Percentiles rank a stretch among this genome's conserved stretches.
Evolutionary conservation across 257 asterid species (phyloP).

Genomic region (Solanum rostratum): DNA sequence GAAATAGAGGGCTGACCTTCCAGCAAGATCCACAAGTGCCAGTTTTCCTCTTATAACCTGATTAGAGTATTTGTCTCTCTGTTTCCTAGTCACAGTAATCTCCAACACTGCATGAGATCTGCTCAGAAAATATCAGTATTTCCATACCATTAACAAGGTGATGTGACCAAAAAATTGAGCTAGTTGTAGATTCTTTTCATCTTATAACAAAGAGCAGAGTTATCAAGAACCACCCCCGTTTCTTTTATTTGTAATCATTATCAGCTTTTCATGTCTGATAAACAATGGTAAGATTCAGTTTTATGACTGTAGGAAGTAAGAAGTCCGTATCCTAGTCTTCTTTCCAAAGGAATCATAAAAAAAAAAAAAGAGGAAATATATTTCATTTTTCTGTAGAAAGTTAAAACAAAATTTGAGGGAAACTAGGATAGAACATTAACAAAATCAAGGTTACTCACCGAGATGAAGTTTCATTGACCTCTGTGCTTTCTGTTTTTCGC

Average conservation of each 20-base stretch:
- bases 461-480: constrained; percentile 83
- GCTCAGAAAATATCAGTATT: constrained; percentile 11
- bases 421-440: background rate
- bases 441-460: constrained; percentile 46
- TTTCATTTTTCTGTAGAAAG: background rate
- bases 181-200: background rate
- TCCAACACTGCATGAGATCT: constrained; percentile 97
- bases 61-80: constrained; percentile 50
- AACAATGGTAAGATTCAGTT: background rate
- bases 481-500: constrained; percentile 91
- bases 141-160: background rate
- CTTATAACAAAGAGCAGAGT: background rate
- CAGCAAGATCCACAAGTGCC: constrained; percentile 97
- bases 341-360: background rate
- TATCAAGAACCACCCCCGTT: background rate
- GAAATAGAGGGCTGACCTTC: constrained; percentile 51
- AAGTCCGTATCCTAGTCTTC: background rate
- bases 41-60: constrained; percentile 84
- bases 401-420: background rate
- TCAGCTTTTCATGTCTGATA: background rate
- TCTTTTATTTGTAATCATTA: background rate
- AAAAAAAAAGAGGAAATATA: background rate
- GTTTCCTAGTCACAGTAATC: constrained; percentile 69
- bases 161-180: background rate
- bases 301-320: background rate